A percentile compares a stretch with the other conserved stretches of the same genome.
Conservation (phyloP, 345 rosid genomes). For the Crucihimalaya himalaica region DNA sequence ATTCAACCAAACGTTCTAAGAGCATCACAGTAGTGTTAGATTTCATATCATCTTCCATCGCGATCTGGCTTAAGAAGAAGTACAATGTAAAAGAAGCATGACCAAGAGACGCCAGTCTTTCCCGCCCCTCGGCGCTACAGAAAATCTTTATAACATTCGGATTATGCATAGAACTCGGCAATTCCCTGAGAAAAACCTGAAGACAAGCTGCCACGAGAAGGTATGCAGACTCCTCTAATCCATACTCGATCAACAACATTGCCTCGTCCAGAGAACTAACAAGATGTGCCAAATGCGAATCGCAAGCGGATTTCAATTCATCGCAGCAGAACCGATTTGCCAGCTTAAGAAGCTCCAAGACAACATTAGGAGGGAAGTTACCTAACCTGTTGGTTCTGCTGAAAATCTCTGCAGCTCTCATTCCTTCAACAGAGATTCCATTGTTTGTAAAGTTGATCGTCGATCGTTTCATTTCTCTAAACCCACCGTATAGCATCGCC, state of each 20-base stretch:
- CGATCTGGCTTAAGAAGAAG: slow-evolving; percentile 75
- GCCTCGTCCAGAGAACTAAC: slow-evolving; percentile 67
- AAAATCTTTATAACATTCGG: slow-evolving; percentile 63
- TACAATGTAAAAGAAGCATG: slow-evolving; percentile 82
- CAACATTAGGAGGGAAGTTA: slow-evolving; percentile 49
- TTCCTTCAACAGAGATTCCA: slow-evolving; percentile 66
- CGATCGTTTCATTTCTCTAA: slow-evolving; percentile 66
- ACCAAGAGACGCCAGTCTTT: slow-evolving; percentile 62
- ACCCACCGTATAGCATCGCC: slow-evolving; percentile 78
- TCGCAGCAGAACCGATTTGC: slow-evolving; percentile 86
- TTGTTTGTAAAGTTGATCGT: slow-evolving; percentile 69
- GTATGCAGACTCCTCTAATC: slow-evolving; percentile 71
- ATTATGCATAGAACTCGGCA: slow-evolving; percentile 68
- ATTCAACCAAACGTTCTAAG: slow-evolving; percentile 75
- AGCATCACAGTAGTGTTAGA: slow-evolving; percentile 90
- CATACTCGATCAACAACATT: slow-evolving; percentile 67
- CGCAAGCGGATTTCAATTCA: slow-evolving; percentile 79
- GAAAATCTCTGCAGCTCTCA: slow-evolving; percentile 69
- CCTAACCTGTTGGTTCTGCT: slow-evolving; percentile 66
- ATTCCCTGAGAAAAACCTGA: slow-evolving; percentile 79
- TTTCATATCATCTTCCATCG: slow-evolving; percentile 82
- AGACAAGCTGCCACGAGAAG: slow-evolving; percentile 90
- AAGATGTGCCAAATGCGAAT: slow-evolving; percentile 62
- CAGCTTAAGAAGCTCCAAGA: slow-evolving; percentile 79
- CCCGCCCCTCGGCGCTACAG: slow-evolving; percentile 64